phyloP scores from a whole-genome alignment of 805 yeast genomes.

The Candida boidinii region DNA sequence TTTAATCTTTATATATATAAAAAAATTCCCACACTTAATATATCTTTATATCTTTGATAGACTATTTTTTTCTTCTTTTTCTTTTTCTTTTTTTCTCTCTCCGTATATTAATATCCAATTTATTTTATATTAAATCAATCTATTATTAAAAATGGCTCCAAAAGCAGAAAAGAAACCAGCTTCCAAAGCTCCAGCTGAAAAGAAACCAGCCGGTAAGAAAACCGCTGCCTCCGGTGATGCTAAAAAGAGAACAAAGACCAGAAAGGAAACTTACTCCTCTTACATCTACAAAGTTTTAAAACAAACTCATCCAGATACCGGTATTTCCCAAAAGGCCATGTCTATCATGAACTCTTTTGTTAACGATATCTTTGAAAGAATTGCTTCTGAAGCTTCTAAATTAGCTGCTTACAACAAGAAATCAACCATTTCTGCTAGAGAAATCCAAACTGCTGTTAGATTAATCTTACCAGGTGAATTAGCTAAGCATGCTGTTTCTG shows the following conservation, averaged over 20 bases:
- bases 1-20: constrained; percentile 1
- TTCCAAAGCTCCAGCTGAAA: constrained; percentile 96
- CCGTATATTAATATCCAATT: background rate
- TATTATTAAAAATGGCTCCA: constrained; percentile 48
- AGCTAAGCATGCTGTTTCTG: constrained; percentile 97
- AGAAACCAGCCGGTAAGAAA: constrained; percentile 89
- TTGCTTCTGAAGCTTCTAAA: constrained; percentile 96
- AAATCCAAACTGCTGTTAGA: constrained; percentile 98
- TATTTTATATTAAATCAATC: background rate
- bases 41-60: constrained; percentile 3
- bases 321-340: constrained; percentile 98
- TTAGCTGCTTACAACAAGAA: constrained; percentile 98
- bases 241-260: constrained; percentile 90
- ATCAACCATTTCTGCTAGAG: constrained; percentile 96
- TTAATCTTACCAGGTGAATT: constrained; percentile 97
- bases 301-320: constrained; percentile 99
- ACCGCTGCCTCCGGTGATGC: constrained; percentile 73
- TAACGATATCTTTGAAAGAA: constrained; percentile 96
- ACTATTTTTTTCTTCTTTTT: constrained; percentile 2
- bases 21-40: background rate
- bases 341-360: constrained; percentile 98
- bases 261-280: constrained; percentile 97
- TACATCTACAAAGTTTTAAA: constrained; percentile 97
- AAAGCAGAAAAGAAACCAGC: constrained; percentile 62
- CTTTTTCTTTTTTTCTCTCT: background rate